Evolutionary conservation across 1,284 basidiomycete genomes (phyloP).

Genomic region (Cryptococcus floricola): DNA sequence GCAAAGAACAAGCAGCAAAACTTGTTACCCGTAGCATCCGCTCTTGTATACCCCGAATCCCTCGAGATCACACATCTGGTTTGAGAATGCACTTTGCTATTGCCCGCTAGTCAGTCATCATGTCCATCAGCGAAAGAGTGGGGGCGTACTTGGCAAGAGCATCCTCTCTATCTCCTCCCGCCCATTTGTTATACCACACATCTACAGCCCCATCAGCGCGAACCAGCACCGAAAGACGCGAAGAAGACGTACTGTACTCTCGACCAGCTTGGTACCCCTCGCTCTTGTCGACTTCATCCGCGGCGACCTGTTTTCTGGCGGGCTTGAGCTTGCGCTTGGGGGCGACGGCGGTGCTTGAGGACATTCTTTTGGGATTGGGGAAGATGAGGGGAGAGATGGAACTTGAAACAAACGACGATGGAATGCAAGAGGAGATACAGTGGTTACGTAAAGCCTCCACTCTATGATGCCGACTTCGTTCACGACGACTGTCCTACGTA

Average conservation of each 20-base stretch:
- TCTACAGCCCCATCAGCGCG: slow-evolving; percentile 55
- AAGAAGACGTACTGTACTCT: slow-evolving; percentile 72
- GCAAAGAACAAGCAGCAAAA: slow-evolving; percentile 96
- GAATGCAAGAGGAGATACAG: neutral
- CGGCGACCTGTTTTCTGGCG: slow-evolving; percentile 82
- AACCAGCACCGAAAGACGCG: neutral
- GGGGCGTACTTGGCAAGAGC: slow-evolving; percentile 76
- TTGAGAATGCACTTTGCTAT: slow-evolving; percentile 75
- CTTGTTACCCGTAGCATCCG: slow-evolving; percentile 82
- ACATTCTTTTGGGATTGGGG: slow-evolving; percentile 10
- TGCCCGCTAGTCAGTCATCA: neutral
- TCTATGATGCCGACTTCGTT: too few relatives aligned
- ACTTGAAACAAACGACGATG: neutral
- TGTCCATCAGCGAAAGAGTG: slow-evolving; percentile 3
- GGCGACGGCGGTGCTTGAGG: slow-evolving; percentile 15
- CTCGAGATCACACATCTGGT: slow-evolving; percentile 76
- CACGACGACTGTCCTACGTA: neutral
- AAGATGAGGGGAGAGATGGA: neutral
- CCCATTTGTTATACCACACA: slow-evolving; percentile 99
- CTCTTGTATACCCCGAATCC: slow-evolving; percentile 89
- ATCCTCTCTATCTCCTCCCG: slow-evolving; percentile 89
- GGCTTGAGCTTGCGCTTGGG: slow-evolving; percentile 53
- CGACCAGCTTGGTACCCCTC: slow-evolving; percentile 87
- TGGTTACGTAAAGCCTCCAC: slow-evolving; percentile 5
- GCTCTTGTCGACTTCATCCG: slow-evolving; percentile 82